Base-by-base conservation (phyloP, 441 rosid genomes). In the Euphorbia celastroides region DNA sequence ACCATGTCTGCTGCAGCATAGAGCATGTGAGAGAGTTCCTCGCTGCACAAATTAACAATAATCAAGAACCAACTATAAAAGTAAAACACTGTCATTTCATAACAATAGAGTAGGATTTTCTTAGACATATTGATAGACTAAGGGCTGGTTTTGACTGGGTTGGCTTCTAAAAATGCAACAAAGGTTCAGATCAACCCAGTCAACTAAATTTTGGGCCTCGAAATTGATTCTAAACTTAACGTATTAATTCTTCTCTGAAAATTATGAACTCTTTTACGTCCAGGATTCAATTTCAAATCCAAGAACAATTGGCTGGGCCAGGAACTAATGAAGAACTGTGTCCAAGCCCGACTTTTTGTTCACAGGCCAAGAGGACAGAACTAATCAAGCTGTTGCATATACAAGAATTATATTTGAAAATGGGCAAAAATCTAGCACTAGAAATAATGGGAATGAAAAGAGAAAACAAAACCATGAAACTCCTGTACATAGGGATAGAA, bases 1-100 rank as follows among this genome's bases (percentile, higher is more conserved):
- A 84, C 84, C 60, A 82, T 68, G 74, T 84, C 88, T 44, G 86
- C 88, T 27, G 86, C 86, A 42, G 88, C 84, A 77, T 84, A 84
- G 60, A 84, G 86, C 84, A 84, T 78, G 70, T 84, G 88, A 64
- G 88, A 78, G 59, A 84, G 75, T 79, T 84, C 86, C 70, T 84
- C 88, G 19, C 88, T 84, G 73, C 51, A 60, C 27, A 58, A 64
- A 9, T 73, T 62, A 60, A 67, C 25, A 57, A 71, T 42, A 30
- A 28, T 36, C 58, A 72, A 38, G 59, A 73, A 70, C 41, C 38
- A 32, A 66, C 60, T 22, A n/a, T n/a, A n/a, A 48, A 38, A 20
- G 34, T 48, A 60, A 26, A 65, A 11, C 14, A 32, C 58, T 30
- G 23, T 22, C 2, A 46, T 46, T 46, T 38, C 27, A 56, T 0